Evolutionary conservation across 352 stramenopile species (phyloP).

Genomic region (Phytophthora chlamydospora): DNA sequence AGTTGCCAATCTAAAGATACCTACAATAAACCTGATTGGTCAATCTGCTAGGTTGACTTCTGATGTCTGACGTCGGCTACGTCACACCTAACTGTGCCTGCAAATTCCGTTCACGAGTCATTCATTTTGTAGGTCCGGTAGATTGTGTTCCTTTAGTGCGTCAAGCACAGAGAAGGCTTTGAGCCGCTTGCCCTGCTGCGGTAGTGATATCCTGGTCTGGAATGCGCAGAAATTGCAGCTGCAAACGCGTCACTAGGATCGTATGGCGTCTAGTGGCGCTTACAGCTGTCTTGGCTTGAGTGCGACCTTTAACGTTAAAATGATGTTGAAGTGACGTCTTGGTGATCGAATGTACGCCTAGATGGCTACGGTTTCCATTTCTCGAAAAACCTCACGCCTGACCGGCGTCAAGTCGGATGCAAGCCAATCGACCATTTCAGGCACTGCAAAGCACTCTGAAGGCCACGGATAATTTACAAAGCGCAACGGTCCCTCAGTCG

Average conservation of each 20-base stretch:
- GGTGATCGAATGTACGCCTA: slow-evolving; percentile 16
- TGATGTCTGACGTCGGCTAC: too few species aligned
- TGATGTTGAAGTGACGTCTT: slow-evolving; percentile 25
- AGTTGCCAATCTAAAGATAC: not conserved
- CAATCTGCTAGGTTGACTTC: not conserved
- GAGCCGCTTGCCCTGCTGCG: too few species aligned
- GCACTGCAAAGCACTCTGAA: too few species aligned
- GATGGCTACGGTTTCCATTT: slow-evolving; percentile 25
- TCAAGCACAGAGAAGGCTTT: too few species aligned
- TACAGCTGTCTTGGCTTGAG: slow-evolving; percentile 16
- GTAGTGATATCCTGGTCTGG: slow-evolving; percentile 2
- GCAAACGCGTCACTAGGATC: slow-evolving; percentile 4
- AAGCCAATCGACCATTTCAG: not conserved
- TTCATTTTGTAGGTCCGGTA: too few species aligned
- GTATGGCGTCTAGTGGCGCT: slow-evolving; percentile 5
- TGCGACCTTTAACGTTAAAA: not conserved
- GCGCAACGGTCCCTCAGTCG: too few species aligned
- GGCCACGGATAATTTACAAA: too few species aligned
- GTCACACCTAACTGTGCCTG: too few species aligned
- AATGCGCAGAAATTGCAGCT: slow-evolving; percentile 28
- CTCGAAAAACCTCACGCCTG: not conserved
- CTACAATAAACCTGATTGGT: not conserved
- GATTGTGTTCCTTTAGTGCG: slow-evolving; percentile 5
- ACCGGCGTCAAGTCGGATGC: not conserved
- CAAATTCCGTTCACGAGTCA: too few species aligned